A percentile compares a stretch with the other conserved stretches of the same genome.
Evolutionary conservation across 2,329 filamentous ascomycete genomes (phyloP).

Genomic region (Xylariaceae sp.): DNA sequence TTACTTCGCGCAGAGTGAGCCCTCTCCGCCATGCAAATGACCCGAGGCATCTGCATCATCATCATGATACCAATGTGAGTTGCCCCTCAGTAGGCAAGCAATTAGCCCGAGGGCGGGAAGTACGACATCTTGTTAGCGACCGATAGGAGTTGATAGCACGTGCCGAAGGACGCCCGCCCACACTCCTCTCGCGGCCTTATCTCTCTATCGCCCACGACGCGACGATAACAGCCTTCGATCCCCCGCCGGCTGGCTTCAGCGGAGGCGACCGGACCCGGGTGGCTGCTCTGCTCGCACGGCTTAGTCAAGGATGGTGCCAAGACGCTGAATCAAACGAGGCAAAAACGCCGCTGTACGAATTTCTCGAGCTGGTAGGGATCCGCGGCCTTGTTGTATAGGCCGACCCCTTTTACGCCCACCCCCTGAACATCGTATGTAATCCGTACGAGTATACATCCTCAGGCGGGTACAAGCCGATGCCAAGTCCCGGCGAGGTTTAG

Average conservation of each 20-base stretch:
- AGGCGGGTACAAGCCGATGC: no score
- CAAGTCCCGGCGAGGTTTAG: no score
- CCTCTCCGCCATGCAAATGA: conserved; percentile 5
- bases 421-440: no score
- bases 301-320: not conserved
- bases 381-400: conserved; percentile 17
- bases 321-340: conserved; percentile 12
- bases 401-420: no score
- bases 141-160: not conserved
- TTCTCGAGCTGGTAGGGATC: conserved; percentile 17
- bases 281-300: conserved; percentile 4
- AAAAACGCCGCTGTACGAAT: not conserved
- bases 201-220: not conserved
- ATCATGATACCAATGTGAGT: no score
- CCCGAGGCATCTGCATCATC: conserved; percentile 2
- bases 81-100: no score
- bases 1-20: conserved; percentile 15
- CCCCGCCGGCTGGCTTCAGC: conserved; percentile 11
- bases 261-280: conserved; percentile 20
- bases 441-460: no score
- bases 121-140: not conserved
- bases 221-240: conserved; percentile 14
- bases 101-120: no score
- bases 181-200: not conserved
- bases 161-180: not conserved